Evolutionary conservation across 78 protist species (phyloP), one percentile per base, ranked within the genome.

Genomic region (Dictyostelium intermedium): DNA sequence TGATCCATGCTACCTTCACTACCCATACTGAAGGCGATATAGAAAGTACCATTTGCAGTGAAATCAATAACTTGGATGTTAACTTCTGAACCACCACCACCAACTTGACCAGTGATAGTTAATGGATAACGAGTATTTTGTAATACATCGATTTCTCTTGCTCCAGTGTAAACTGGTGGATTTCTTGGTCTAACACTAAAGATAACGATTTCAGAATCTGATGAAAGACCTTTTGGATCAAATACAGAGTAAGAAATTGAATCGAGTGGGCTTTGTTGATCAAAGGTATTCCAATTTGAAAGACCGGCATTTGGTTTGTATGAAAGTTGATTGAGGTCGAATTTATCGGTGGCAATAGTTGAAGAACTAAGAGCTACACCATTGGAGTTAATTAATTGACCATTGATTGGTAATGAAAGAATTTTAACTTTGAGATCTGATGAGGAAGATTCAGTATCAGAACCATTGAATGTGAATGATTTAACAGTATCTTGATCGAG

Each of bases 151-250:
- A 35, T 16, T 14, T 13, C 14, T 23, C 23, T n/a, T 0, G 70
- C 30, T 1, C 77, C 72, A 66, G 80, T 45, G 63, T 81, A 81
- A 56, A 80, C 23, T 16, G 86, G 63, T 79, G 85, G 86, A 50
- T 53, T 66, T 53, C 30, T 27, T 39, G 85, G 74, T 18, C 72
- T 66, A 25, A 89, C 79, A 53, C 82, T 63, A 63, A 89, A 89
- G 47, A 7, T 6, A 30, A 20, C 37, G 25, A 27, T 16, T 16
- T 39, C 76, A 0, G 61, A 11, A 23, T 20, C 20, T 7, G 84
- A 77, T 30, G 61, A 5, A 13, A 60, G 47, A 16, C 16, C 18
- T 16, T 50, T 1, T 5, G 0, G 4, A 25, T 86, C 81, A 60
- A 78, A 2, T 27, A 47, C 79, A 23, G 34, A 18, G 61, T 77